Base-by-base conservation (phyloP, 2,329 filamentous ascomycete genomes). In the Thermomyces lanuginosus region DNA sequence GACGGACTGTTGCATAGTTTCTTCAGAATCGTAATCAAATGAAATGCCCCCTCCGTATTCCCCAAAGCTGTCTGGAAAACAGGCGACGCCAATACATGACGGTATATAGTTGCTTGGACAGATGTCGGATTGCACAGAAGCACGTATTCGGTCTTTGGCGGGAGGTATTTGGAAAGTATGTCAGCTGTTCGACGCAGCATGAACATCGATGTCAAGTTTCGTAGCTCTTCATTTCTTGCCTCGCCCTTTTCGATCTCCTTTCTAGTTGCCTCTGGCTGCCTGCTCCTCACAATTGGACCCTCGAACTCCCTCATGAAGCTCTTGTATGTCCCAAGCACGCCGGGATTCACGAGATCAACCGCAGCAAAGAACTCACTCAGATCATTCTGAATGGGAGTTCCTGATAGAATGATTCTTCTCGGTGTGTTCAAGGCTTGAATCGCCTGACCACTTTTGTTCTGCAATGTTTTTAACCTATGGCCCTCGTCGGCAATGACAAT, bases 1-100 rank as follows among this genome's bases (percentile, higher is more conserved):
- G 63, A 68, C 1, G 75, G 75, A 36, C 72, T 74, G 44, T 80
- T 80, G 57, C 76, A 80, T 10, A 78, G 60, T 45, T 80, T 80
- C 52, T 80, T 80, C 10, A 81, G 54, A 10, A 79, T 61, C 9
- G 69, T 79, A 41, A 80, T 79, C 8, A 80, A 64, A 39, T 76
- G 70, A 2, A 81, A 56, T 2, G 71, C 66, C 24, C 64, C 63
- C 26, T 77, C 70, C 1, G 65, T 58, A 35, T 63, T 73, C 8
- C 72, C 69, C 26, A 78, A 53, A 6, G 69, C 68, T 16, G 58
- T 61, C 26, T 67, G 63, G 38, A 78, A 78, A 4, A 69, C 56
- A 0, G 70, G 67, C 2, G 73, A 77, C 6, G 62, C 58, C n/a
- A 79, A 56, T 18, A 80, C 69, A 31, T 61, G 59, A 29, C 67